A percentile compares a stretch with the other conserved stretches of the same genome.
phyloP scores from a whole-genome alignment of 257 asterid species.

The Solanum corneliomulleri region DNA sequence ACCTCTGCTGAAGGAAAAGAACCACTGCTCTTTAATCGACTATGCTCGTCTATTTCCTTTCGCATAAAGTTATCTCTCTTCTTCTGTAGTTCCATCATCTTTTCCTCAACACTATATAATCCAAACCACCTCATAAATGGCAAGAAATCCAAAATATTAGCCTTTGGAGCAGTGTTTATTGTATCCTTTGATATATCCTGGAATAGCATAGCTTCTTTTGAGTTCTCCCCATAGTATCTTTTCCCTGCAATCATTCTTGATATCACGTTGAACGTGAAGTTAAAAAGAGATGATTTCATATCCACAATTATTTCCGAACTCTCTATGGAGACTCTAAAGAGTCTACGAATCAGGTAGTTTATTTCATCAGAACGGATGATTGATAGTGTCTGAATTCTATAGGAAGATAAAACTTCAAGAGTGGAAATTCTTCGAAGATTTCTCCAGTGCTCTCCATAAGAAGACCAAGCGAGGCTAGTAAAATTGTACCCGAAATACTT shows the following conservation, averaged over 20 bases:
- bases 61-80: constrained; percentile 43
- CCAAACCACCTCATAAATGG: constrained; percentile 57
- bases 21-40: background rate
- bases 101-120: constrained; percentile 17
- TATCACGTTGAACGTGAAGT: constrained; percentile 30
- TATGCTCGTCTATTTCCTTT: constrained; percentile 32
- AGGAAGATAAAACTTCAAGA: constrained; percentile 26
- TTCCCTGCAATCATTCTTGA: constrained; percentile 51
- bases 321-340: background rate
- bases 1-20: background rate
- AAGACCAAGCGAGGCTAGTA: constrained; percentile 37
- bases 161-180: background rate
- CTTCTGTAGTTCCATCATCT: constrained; percentile 15
- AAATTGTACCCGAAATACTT: constrained; percentile 37
- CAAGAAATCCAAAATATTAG: constrained; percentile 42
- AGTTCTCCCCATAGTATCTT: constrained; percentile 21
- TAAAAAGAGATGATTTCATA: constrained; percentile 29
- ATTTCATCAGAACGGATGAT: constrained; percentile 34
- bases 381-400: constrained; percentile 23
- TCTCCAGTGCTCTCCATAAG: constrained; percentile 48
- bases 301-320: constrained; percentile 8
- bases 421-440: constrained; percentile 39
- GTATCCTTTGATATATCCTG: constrained; percentile 12
- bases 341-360: constrained; percentile 10
- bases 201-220: constrained; percentile 12